phyloP scores from a whole-genome alignment of 345 rosid species.

The Diplotaxis tenuifolia region DNA sequence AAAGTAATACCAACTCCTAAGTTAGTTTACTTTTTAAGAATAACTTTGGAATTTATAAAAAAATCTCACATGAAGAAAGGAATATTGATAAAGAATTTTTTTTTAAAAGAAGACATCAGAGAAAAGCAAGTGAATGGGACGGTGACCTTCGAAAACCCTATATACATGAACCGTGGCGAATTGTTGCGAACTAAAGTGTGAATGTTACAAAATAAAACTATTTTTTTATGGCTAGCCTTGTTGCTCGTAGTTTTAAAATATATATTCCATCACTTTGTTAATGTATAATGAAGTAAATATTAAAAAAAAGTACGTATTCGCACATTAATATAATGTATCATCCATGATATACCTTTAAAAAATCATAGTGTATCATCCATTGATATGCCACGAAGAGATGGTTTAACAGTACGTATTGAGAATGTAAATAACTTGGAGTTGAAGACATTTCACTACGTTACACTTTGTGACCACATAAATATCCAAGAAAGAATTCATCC shows the following conservation, averaged over 20 bases:
- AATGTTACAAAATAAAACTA: neutral
- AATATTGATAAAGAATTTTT: neutral
- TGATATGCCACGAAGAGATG: too few relatives aligned
- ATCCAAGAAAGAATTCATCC: too few relatives aligned
- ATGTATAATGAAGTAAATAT: conserved; percentile 1
- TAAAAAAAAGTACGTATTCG: neutral
- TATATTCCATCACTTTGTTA: neutral
- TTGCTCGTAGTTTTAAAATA: neutral
- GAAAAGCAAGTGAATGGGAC: conserved; percentile 27
- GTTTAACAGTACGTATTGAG: too few relatives aligned
- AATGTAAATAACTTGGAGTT: too few relatives aligned
- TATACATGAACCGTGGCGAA: conserved; percentile 27
- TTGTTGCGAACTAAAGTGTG: conserved; percentile 25
- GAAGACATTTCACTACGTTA: too few relatives aligned
- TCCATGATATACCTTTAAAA: neutral
- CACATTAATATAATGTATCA: conserved; percentile 1
- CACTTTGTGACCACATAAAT: too few relatives aligned
- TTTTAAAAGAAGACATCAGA: conserved; percentile 1
- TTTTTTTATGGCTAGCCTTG: conserved; percentile 8
- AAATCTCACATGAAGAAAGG: conserved; percentile 10
- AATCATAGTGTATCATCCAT: neutral
- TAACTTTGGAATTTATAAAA: neutral
- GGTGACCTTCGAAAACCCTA: conserved; percentile 26
- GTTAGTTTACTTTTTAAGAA: conserved; percentile 18
- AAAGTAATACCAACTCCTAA: conserved; percentile 21